Percentiles rank a stretch among this genome's conserved stretches.
Evolutionary conservation across 1,284 basidiomycete genomes (phyloP).

Genomic region (Sanghuangporus baumii): DNA sequence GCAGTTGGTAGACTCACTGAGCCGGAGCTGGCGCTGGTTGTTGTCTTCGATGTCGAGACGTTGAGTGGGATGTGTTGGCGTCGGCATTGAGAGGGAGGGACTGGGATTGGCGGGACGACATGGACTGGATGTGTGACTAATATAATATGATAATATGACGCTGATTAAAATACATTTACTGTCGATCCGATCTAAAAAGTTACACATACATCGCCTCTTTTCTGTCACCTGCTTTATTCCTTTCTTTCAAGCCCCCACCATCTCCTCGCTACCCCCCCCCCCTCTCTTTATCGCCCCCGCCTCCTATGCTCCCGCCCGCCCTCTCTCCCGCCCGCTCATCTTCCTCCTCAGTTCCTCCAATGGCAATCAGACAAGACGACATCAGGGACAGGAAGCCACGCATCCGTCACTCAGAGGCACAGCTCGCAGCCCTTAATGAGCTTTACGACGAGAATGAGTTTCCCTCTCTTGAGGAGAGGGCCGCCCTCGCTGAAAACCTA

Average conservation of each 20-base stretch:
- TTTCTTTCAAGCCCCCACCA: slow-evolving; percentile 22
- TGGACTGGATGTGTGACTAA: too few species aligned
- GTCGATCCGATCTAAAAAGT: not conserved
- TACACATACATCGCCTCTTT: slow-evolving; percentile 19
- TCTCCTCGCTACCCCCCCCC: slow-evolving; percentile 18
- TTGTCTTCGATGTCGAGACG: slow-evolving; percentile 22
- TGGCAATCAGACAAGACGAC: slow-evolving; percentile 24
- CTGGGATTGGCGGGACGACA: not conserved
- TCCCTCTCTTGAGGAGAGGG: slow-evolving; percentile 62
- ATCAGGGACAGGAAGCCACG: slow-evolving; percentile 58
- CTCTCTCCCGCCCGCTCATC: slow-evolving; percentile 24
- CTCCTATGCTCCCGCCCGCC: slow-evolving; percentile 21
- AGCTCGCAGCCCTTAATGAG: slow-evolving; percentile 68
- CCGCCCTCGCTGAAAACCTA: slow-evolving; percentile 58
- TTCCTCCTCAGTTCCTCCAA: slow-evolving; percentile 22
- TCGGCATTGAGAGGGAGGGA: not conserved
- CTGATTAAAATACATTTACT: slow-evolving; percentile 21
- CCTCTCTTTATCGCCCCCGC: slow-evolving; percentile 22
- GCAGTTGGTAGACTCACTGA: slow-evolving; percentile 14
- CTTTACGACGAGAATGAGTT: slow-evolving; percentile 72
- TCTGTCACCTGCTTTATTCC: slow-evolving; percentile 17
- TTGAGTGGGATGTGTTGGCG: slow-evolving; percentile 1
- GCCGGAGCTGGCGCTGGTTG: slow-evolving; percentile 13
- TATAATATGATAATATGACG: not conserved
- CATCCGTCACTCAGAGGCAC: slow-evolving; percentile 63